These are phyloP conservation scores for Chaetomium cochliodes DNA, from an alignment of 495 filamentous ascomycete genomes.

Conservation along the genomic window DNA sequence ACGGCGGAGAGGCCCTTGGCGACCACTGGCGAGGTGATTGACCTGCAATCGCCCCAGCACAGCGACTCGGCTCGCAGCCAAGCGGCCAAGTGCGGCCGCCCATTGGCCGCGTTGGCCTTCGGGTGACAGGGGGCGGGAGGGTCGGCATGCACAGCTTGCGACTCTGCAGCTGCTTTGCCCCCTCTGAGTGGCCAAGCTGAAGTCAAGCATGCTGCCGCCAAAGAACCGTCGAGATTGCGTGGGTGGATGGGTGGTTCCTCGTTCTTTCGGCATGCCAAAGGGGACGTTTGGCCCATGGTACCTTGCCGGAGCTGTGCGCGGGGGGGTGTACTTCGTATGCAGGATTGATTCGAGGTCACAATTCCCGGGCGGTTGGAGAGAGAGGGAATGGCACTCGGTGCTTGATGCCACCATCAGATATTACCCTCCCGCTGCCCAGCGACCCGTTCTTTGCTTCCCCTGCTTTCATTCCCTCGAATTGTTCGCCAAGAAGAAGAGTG, in stretches of 20 bases:
- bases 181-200: conserved; percentile 30
- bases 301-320: conserved; percentile 10
- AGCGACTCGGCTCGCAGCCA: conserved; percentile 35
- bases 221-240: conserved; percentile 33
- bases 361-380: conserved; percentile 35
- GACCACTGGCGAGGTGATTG: conserved; percentile 27
- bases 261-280: conserved; percentile 20
- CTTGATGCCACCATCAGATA: conserved; percentile 27
- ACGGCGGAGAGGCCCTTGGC: conserved; percentile 21
- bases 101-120: conserved; percentile 30
- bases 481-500: background rate
- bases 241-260: conserved; percentile 15
- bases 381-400: conserved; percentile 23
- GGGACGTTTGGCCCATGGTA: conserved; percentile 5
- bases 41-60: conserved; percentile 29
- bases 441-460: conserved; percentile 13
- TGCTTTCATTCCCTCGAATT: conserved; percentile 8
- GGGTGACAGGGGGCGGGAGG: conserved; percentile 34
- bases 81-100: conserved; percentile 29
- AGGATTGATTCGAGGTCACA: conserved; percentile 29
- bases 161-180: conserved; percentile 23
- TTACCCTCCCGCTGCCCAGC: conserved; percentile 31
- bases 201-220: conserved; percentile 23
- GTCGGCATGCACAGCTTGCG: conserved; percentile 33
- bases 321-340: conserved; percentile 13